phyloP scores from a whole-genome alignment of 2,329 filamentous ascomycete genomes.

The Penicillium sp. region DNA sequence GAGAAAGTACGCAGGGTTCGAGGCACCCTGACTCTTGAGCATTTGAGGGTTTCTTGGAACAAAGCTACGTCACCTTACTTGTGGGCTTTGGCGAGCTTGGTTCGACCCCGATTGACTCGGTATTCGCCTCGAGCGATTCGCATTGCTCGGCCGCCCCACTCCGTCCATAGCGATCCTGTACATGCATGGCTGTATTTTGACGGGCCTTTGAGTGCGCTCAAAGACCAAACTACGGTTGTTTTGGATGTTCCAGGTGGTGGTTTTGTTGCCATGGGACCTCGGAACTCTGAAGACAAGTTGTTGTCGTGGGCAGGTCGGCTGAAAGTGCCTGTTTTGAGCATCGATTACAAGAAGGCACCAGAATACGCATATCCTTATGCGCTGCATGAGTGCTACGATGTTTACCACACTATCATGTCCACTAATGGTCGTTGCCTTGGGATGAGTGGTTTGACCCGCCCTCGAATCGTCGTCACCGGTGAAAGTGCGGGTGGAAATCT shows the following conservation, averaged over 20 bases:
- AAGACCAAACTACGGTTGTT: slow-evolving; percentile 70
- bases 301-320: slow-evolving; percentile 87
- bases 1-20: slow-evolving; percentile 93
- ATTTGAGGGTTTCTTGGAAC: slow-evolving; percentile 90
- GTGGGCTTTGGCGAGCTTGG: slow-evolving; percentile 61
- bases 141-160: slow-evolving; percentile 73
- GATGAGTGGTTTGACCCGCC: slow-evolving; percentile 59
- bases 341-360: slow-evolving; percentile 86
- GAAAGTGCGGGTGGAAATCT: slow-evolving; percentile 81
- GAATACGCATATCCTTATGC: slow-evolving; percentile 82
- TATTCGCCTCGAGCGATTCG: slow-evolving; percentile 77
- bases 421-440: slow-evolving; percentile 72
- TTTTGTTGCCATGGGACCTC: slow-evolving; percentile 94
- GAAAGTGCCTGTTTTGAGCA: slow-evolving; percentile 78
- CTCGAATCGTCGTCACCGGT: slow-evolving; percentile 67
- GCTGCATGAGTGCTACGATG: slow-evolving; percentile 81
- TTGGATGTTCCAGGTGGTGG: slow-evolving; percentile 90
- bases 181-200: slow-evolving; percentile 92
- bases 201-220: slow-evolving; percentile 71
- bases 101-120: slow-evolving; percentile 72
- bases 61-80: slow-evolving; percentile 88
- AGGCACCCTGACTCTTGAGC: slow-evolving; percentile 80
- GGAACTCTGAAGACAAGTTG: slow-evolving; percentile 89
- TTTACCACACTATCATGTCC: slow-evolving; percentile 68
- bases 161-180: slow-evolving; percentile 77